Percentiles rank a stretch among this genome's conserved stretches.
Conservation (phyloP, 345 rosid genomes). For the Citrus reticulata region DNA sequence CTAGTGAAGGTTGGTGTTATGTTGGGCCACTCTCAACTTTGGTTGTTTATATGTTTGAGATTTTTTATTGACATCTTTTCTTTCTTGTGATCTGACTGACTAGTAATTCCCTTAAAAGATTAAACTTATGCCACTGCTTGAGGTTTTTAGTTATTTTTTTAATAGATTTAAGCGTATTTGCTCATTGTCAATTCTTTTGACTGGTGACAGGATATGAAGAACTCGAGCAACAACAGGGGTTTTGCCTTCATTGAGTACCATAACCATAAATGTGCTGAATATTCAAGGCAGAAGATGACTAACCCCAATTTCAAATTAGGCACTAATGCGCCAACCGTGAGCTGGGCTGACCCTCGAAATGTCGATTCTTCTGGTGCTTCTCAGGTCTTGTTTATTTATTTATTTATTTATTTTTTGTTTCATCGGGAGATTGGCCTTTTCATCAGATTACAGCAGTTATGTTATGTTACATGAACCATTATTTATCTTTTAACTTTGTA, state of each 20-base stretch:
- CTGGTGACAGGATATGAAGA: constrained; percentile 47
- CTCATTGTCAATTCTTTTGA: constrained; percentile 4
- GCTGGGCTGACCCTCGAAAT: constrained; percentile 76
- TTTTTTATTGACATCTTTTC: background rate
- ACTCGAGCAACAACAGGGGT: constrained; percentile 53
- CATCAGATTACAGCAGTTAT: background rate
- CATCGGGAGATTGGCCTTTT: background rate
- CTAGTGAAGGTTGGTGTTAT: constrained; percentile 53
- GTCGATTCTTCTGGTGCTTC: constrained; percentile 51
- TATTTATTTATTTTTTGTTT: background rate
- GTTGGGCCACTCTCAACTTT: background rate
- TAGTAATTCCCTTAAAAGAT: background rate
- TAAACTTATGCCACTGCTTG: background rate
- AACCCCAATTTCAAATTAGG: constrained; percentile 59
- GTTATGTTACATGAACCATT: background rate
- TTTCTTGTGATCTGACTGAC: background rate
- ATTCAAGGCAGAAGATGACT: constrained; percentile 70
- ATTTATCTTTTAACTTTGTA: background rate
- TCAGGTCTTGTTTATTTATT: constrained; percentile 39
- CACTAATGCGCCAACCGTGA: constrained; percentile 55
- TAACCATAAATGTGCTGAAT: constrained; percentile 67
- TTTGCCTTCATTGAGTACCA: constrained; percentile 71
- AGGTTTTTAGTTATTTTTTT: background rate
- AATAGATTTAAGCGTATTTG: background rate
- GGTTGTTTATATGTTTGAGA: background rate